These are phyloP conservation scores for Populus hybrid DNA, from an alignment of 441 rosid species.

Conservation along the genomic window DNA sequence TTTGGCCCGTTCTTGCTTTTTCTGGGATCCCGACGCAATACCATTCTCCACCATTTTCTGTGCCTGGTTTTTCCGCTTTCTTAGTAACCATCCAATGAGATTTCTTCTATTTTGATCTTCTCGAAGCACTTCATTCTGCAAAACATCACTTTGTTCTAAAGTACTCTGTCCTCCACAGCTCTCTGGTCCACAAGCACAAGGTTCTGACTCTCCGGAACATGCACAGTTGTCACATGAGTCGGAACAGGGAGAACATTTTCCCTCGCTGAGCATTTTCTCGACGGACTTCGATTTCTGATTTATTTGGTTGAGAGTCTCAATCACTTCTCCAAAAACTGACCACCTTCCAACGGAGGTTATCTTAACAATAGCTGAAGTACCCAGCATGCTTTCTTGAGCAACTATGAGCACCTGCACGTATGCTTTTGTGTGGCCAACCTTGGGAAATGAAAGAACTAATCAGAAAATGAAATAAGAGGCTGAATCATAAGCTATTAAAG, in stretches of 20 bases:
- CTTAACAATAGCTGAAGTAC: constrained; percentile 72
- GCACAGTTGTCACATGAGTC: constrained; percentile 38
- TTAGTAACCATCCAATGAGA: constrained; percentile 50
- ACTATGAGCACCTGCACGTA: constrained; percentile 83
- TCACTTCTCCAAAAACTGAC: constrained; percentile 89
- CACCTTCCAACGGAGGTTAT: constrained; percentile 93
- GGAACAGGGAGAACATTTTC: constrained; percentile 29
- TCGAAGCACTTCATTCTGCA: constrained; percentile 18
- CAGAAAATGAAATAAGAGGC: background rate
- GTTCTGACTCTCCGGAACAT: constrained; percentile 39
- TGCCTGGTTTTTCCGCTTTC: constrained; percentile 35
- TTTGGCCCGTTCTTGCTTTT: constrained; percentile 30
- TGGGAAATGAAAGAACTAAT: constrained; percentile 18
- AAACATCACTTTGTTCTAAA: constrained; percentile 20
- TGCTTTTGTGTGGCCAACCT: constrained; percentile 98
- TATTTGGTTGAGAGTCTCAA: constrained; percentile 41
- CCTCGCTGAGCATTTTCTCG: constrained; percentile 23
- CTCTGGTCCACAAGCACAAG: constrained; percentile 46
- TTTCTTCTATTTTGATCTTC: constrained; percentile 33
- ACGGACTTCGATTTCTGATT: constrained; percentile 21
- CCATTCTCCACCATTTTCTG: constrained; percentile 26
- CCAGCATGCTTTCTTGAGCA: constrained; percentile 68
- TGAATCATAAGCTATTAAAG: background rate
- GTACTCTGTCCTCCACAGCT: constrained; percentile 42
- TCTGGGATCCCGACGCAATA: constrained; percentile 20